Conservation (phyloP, 495 filamentous ascomycete genomes). For the Podospora sp. region DNA sequence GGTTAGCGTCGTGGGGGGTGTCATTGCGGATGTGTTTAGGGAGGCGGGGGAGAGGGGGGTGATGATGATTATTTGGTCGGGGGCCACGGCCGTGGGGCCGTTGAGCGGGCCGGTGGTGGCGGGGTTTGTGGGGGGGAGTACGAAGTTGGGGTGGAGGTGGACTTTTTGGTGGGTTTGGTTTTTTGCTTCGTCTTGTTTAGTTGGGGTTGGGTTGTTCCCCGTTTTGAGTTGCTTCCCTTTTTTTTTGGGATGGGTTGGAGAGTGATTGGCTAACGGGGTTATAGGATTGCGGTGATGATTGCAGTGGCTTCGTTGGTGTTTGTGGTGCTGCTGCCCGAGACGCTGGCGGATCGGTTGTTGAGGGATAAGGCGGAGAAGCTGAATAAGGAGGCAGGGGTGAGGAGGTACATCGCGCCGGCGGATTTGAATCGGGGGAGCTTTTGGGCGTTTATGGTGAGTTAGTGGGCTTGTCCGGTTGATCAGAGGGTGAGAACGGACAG, state of each 20-base stretch:
- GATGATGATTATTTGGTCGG: slow-evolving; percentile 37
- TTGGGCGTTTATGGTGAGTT: slow-evolving; percentile 29
- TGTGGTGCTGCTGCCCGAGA: slow-evolving; percentile 48
- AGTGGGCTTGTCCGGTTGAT: background rate
- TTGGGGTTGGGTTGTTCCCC: background rate
- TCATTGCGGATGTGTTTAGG: slow-evolving; percentile 73
- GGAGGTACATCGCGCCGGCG: slow-evolving; percentile 23
- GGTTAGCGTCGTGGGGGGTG: slow-evolving; percentile 78
- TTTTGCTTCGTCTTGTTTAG: background rate
- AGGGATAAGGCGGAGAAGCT: slow-evolving; percentile 49
- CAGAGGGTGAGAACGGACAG: background rate
- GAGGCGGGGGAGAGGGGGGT: slow-evolving; percentile 30
- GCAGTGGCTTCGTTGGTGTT: slow-evolving; percentile 40
- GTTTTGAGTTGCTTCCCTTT: background rate
- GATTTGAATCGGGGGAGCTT: slow-evolving; percentile 27
- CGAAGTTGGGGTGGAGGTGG: slow-evolving; percentile 51
- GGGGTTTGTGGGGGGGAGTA: slow-evolving; percentile 34
- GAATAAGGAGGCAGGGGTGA: slow-evolving; percentile 38
- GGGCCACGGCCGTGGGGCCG: slow-evolving; percentile 42
- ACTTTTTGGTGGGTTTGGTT: slow-evolving; percentile 51
- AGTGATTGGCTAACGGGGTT: background rate
- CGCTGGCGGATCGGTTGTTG: slow-evolving; percentile 53
- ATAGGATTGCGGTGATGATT: slow-evolving; percentile 47
- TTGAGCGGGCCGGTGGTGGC: slow-evolving; percentile 52
- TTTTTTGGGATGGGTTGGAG: background rate